Conservation (phyloP, 768 basidiomycete species). For the Russula griseocarnosa region DNA sequence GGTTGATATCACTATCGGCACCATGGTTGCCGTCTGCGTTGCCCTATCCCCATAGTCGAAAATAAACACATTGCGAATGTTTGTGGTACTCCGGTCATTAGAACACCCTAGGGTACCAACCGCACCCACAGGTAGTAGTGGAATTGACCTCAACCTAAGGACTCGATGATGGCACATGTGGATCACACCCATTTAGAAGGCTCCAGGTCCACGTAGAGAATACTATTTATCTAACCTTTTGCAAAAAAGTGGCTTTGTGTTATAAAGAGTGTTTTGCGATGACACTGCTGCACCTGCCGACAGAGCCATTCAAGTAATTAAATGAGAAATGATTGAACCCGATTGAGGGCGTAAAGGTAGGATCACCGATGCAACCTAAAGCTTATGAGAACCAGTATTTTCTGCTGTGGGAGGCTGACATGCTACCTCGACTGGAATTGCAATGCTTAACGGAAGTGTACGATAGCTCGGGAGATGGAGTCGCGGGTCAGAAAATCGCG, state of each 20-base stretch:
- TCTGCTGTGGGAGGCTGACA: not conserved
- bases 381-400: not conserved
- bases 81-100: no score
- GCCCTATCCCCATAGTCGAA: no score
- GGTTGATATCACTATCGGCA: no score
- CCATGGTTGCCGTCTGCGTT: no score
- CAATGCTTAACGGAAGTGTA: not conserved
- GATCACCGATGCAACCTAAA: not conserved
- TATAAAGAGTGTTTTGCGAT: not conserved
- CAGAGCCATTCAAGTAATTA: not conserved
- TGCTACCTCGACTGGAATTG: not conserved
- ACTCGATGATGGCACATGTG: not conserved
- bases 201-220: not conserved
- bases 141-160: not conserved
- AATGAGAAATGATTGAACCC: not conserved
- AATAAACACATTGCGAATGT: no score
- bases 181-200: not conserved
- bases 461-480: not conserved
- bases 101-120: no score
- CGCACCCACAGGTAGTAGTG: no score
- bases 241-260: not conserved
- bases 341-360: not conserved
- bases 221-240: no score
- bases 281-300: not conserved
- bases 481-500: not conserved